A percentile compares a stretch with the other conserved stretches of the same genome.
These are phyloP conservation scores for Eimeria acervulina DNA, from an alignment of 169 alveolate genomes.

Conservation along the genomic window DNA sequence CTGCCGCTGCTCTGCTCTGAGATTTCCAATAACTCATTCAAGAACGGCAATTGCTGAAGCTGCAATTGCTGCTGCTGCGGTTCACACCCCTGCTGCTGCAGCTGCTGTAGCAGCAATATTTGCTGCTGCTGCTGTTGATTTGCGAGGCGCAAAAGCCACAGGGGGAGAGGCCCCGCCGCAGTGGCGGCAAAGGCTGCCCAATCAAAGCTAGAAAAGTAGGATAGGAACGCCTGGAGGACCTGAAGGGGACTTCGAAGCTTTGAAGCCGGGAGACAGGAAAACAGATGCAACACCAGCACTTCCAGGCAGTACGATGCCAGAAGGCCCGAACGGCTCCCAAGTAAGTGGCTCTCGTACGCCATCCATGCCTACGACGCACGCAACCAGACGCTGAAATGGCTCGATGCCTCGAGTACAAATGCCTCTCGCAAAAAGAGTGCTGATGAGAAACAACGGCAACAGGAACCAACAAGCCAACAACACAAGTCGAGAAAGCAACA, in stretches of 20 bases:
- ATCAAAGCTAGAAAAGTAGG: conserved; percentile 79
- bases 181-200: conserved; percentile 85
- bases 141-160: conserved; percentile 73
- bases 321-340: conserved; percentile 84
- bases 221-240: conserved; percentile 77
- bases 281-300: conserved; percentile 81
- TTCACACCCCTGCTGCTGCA: conserved; percentile 48
- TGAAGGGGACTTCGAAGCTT: conserved; percentile 81
- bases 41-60: conserved; percentile 20
- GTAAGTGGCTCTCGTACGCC: conserved; percentile 85
- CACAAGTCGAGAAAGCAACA: neutral
- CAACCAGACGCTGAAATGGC: neutral
- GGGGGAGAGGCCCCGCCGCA: conserved; percentile 83
- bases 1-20: conserved; percentile 73
- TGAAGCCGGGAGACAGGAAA: conserved; percentile 74
- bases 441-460: neutral
- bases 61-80: conserved; percentile 54
- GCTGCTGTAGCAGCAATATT: conserved; percentile 28
- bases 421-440: neutral
- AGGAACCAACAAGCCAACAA: neutral
- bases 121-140: conserved; percentile 69
- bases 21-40: conserved; percentile 43
- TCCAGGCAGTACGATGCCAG: conserved; percentile 85
- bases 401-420: neutral
- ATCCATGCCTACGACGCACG: conserved; percentile 79